Conservation (phyloP, 192 early-diverging fungal genomes). For the Podochytrium sp. region DNA sequence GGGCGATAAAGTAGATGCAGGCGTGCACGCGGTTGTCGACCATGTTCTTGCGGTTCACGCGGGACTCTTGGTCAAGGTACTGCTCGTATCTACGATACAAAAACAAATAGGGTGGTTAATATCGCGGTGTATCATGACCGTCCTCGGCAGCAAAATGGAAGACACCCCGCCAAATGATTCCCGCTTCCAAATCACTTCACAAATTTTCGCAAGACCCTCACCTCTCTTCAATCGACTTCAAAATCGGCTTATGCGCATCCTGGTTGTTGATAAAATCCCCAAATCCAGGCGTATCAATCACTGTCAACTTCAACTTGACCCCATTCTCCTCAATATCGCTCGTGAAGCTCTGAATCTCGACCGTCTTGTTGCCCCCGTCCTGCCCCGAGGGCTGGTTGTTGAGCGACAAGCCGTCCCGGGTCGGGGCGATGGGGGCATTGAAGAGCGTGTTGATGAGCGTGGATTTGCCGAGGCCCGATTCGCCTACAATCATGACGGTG, state of each 20-base stretch:
- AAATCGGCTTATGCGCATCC: slow-evolving; percentile 90
- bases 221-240: slow-evolving; percentile 94
- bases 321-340: slow-evolving; percentile 79
- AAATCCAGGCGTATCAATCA: slow-evolving; percentile 95
- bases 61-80: slow-evolving; percentile 84
- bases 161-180: background rate
- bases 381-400: slow-evolving; percentile 72
- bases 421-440: slow-evolving; percentile 80
- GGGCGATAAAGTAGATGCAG: slow-evolving; percentile 97
- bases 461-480: slow-evolving; percentile 66
- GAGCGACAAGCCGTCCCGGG: slow-evolving; percentile 75
- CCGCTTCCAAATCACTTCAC: background rate
- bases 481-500: slow-evolving; percentile 64
- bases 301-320: slow-evolving; percentile 92
- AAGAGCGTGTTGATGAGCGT: slow-evolving; percentile 70
- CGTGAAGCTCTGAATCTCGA: slow-evolving; percentile 60
- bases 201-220: slow-evolving; percentile 83
- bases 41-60: slow-evolving; percentile 60
- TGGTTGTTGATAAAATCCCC: slow-evolving; percentile 71
- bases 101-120: background rate
- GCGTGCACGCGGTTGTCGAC: slow-evolving; percentile 85
- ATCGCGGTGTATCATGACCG: background rate
- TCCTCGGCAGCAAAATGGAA: background rate
- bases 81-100: slow-evolving; percentile 84
- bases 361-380: slow-evolving; percentile 73